Evolutionary conservation across 2,329 filamentous ascomycete genomes (phyloP), one percentile per base, ranked within the genome.

Genomic region (Epichloe typhina): DNA sequence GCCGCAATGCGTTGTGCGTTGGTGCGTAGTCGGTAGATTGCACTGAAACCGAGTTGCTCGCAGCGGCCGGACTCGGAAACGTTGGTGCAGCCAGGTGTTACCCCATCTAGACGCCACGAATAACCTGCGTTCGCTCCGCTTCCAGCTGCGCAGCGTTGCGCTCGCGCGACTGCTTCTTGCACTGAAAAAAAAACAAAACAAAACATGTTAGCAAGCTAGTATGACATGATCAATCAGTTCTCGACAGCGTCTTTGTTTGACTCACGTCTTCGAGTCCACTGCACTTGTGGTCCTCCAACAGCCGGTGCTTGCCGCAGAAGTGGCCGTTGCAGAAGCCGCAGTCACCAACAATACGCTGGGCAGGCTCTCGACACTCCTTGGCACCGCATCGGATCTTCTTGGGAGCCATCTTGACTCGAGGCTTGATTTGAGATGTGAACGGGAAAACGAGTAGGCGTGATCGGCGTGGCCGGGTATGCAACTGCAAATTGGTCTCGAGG

Each of bases 81-180:
- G 46, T 35, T 46, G 46, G 15, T 42, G 37, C 19, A 47, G 43
- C 33, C 26, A 43, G 33, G 36, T 44, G 23, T 44, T 39, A 35
- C 45, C 46, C 39, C 39, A 50, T 50, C 69, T 79, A 95, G 67
- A 95, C 84, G 55, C 90, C 90, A 71, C 86, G 90, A 72, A 97
- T 93, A 61, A 94, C 89, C 56, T 91, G 85, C 45, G 93, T 98
- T 64, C 91, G 79, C 76, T 98, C 91, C 52, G 83, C 81, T 69
- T 96, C 88, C 64, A 98, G 75, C 72, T 94, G 90, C 57, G 89
- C 86, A 53, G 88, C 87, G 67, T 98, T 98, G 58, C 89, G 83
- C 67, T 94, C 88, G 70, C 95, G 88, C 46, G 88, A 91, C 69
- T 95, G 89, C 75, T 95, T 93, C 78, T 96, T 95, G 78, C 91